Percentiles rank a stretch among this genome's conserved stretches.
Evolutionary conservation across 768 basidiomycete genomes (phyloP).

Genomic region (Russula griseocarnosa): DNA sequence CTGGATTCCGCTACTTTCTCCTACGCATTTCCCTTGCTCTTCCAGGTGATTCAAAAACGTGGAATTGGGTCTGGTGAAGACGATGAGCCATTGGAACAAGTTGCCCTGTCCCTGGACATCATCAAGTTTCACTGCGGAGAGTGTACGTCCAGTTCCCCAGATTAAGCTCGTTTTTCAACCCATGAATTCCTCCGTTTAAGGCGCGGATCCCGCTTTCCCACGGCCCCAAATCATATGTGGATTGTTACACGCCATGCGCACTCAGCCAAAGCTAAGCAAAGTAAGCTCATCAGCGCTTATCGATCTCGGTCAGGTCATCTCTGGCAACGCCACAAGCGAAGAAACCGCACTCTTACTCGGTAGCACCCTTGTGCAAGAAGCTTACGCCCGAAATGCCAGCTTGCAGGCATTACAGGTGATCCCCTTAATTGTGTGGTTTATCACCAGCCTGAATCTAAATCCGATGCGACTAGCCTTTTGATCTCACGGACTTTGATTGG

Average conservation of each 20-base stretch:
- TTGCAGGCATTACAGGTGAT: slow-evolving; percentile 84
- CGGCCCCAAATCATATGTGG: slow-evolving; percentile 62
- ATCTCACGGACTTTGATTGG: slow-evolving; percentile 93
- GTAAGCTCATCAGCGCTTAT: slow-evolving; percentile 77
- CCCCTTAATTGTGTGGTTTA: neutral
- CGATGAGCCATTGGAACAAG: slow-evolving; percentile 77
- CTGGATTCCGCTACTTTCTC: slow-evolving; percentile 86
- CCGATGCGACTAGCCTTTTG: slow-evolving; percentile 62
- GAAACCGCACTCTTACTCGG: slow-evolving; percentile 66
- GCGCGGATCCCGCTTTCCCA: slow-evolving; percentile 68
- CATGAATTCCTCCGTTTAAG: slow-evolving; percentile 40
- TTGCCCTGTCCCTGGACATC: slow-evolving; percentile 66
- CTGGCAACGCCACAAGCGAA: slow-evolving; percentile 52
- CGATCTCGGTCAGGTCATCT: slow-evolving; percentile 77
- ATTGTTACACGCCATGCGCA: slow-evolving; percentile 67
- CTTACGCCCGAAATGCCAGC: slow-evolving; percentile 81
- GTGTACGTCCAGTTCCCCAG: slow-evolving; percentile 47
- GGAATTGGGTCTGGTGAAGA: slow-evolving; percentile 63
- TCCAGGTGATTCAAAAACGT: slow-evolving; percentile 60
- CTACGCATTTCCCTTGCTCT: slow-evolving; percentile 72
- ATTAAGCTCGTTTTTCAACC: neutral
- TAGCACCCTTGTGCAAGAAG: slow-evolving; percentile 81
- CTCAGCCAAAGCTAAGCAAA: slow-evolving; percentile 78
- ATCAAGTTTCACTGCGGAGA: slow-evolving; percentile 68
- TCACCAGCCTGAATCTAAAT: slow-evolving; percentile 2